phyloP scores from a whole-genome alignment of 1,284 basidiomycete species.

The Amylostereum areolatum region DNA sequence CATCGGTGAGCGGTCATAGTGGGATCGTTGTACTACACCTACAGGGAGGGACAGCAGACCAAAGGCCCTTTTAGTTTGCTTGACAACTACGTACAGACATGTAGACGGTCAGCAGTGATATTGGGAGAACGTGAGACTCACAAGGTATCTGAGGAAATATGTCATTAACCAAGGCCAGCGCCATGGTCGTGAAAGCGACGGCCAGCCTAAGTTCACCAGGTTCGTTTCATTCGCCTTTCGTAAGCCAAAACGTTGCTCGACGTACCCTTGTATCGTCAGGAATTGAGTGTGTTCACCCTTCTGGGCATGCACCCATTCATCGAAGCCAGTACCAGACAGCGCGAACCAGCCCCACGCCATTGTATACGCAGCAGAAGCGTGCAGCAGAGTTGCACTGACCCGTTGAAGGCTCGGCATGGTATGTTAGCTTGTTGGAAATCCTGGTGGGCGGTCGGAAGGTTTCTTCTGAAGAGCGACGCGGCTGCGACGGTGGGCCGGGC shows the following conservation, averaged over 20 bases:
- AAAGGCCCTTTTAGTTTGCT: slow-evolving; percentile 44
- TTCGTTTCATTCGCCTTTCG: too few relatives aligned
- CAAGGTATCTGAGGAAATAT: slow-evolving; percentile 39
- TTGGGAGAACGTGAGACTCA: background rate
- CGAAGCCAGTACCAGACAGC: slow-evolving; percentile 29
- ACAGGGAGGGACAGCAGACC: slow-evolving; percentile 62
- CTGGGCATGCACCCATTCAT: slow-evolving; percentile 35
- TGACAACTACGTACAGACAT: slow-evolving; percentile 28
- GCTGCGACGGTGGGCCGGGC: too few relatives aligned
- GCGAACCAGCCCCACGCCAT: slow-evolving; percentile 45
- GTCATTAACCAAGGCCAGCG: slow-evolving; percentile 41
- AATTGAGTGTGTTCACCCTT: slow-evolving; percentile 67
- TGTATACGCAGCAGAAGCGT: slow-evolving; percentile 32
- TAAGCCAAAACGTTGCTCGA: slow-evolving; percentile 1
- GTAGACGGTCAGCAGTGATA: slow-evolving; percentile 3
- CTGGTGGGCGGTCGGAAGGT: too few relatives aligned
- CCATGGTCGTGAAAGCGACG: slow-evolving; percentile 46
- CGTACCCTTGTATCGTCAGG: slow-evolving; percentile 73
- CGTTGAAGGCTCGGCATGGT: background rate
- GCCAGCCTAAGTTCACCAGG: slow-evolving; percentile 30
- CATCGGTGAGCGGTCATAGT: slow-evolving; percentile 2
- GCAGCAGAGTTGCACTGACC: slow-evolving; percentile 24
- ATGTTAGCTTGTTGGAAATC: background rate
- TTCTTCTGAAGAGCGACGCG: too few relatives aligned
- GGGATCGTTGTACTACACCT: slow-evolving; percentile 13